A percentile compares a stretch with the other conserved stretches of the same genome.
Evolutionary conservation across 2,329 filamentous ascomycete species (phyloP).

Genomic region (Neonectria neomacrospora): DNA sequence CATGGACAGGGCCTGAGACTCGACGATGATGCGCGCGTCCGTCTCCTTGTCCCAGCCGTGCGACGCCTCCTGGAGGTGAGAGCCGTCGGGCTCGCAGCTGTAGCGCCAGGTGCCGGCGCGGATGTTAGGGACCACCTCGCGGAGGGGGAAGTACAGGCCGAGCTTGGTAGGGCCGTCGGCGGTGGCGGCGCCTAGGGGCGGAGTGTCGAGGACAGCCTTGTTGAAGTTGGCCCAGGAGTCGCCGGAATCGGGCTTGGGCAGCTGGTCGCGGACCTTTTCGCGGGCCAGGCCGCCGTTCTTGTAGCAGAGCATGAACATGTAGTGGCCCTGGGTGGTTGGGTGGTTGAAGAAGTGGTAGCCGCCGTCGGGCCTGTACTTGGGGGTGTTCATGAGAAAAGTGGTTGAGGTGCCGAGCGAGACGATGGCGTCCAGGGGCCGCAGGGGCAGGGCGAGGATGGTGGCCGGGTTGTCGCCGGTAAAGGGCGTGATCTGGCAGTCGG

Average conservation of each 20-base stretch:
- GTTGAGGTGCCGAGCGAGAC: conserved; percentile 95
- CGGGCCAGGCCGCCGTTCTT: conserved; percentile 96
- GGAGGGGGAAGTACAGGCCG: conserved; percentile 93
- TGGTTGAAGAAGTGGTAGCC: conserved; percentile 99
- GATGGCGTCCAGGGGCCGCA: conserved; percentile 90
- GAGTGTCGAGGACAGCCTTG: conserved; percentile 72
- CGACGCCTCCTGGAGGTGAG: conserved; percentile 55
- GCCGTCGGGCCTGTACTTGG: conserved; percentile 88
- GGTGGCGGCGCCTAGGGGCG: conserved; percentile 72
- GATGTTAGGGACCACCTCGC: conserved; percentile 95
- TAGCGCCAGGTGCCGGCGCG: conserved; percentile 88
- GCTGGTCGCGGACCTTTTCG: conserved; percentile 85
- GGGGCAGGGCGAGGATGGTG: conserved; percentile 90
- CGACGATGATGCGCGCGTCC: conserved; percentile 89
- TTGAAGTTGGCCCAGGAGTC: conserved; percentile 85
- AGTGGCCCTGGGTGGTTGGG: conserved; percentile 87
- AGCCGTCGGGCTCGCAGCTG: conserved; percentile 67
- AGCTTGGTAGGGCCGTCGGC: conserved; percentile 74
- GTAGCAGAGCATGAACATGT: conserved; percentile 99
- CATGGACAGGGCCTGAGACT: conserved; percentile 94
- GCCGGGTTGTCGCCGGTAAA: conserved; percentile 97
- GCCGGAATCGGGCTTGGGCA: conserved; percentile 65
- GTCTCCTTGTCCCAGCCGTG: conserved; percentile 61
- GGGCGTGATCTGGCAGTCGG: conserved; percentile 80
- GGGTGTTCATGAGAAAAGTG: conserved; percentile 97